These are phyloP conservation scores for Cruciata laevipes DNA, from an alignment of 257 asterid species.

Conservation along the genomic window DNA sequence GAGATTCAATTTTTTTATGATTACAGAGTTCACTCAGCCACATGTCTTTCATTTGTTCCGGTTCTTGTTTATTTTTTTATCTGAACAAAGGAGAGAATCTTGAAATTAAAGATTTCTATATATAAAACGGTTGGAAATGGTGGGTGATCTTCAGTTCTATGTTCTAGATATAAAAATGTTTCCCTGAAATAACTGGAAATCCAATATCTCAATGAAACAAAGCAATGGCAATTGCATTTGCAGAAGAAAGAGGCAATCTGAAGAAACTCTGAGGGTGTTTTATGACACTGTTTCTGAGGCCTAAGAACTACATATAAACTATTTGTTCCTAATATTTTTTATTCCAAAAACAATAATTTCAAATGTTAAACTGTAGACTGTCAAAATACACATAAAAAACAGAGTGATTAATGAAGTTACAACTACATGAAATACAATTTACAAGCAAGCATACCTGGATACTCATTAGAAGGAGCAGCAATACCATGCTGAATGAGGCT, in stretches of 20 bases:
- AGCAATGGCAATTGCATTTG: neutral
- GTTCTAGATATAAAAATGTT: neutral
- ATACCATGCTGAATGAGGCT: slow-evolving; percentile 12
- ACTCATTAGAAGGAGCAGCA: slow-evolving; percentile 16
- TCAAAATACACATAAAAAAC: neutral
- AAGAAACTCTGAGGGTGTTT: neutral
- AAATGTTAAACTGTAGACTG: neutral
- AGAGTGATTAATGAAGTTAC: neutral
- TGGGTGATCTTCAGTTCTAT: neutral
- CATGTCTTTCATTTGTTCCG: neutral
- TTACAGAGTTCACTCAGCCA: neutral
- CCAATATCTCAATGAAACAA: neutral
- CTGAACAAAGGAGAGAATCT: too few relatives aligned
- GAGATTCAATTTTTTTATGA: neutral
- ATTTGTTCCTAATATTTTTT: neutral
- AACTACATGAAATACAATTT: neutral
- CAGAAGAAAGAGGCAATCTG: neutral
- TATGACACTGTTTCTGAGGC: neutral
- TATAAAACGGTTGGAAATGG: neutral
- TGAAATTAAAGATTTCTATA: neutral
- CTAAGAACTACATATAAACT: neutral
- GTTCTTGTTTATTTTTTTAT: neutral
- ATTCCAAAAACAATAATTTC: neutral
- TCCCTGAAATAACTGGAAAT: neutral
- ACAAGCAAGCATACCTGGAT: slow-evolving; percentile 23